These are phyloP conservation scores for Gremmenia infestans DNA, from an alignment of 2,329 filamentous ascomycete genomes.

Conservation along the genomic window DNA sequence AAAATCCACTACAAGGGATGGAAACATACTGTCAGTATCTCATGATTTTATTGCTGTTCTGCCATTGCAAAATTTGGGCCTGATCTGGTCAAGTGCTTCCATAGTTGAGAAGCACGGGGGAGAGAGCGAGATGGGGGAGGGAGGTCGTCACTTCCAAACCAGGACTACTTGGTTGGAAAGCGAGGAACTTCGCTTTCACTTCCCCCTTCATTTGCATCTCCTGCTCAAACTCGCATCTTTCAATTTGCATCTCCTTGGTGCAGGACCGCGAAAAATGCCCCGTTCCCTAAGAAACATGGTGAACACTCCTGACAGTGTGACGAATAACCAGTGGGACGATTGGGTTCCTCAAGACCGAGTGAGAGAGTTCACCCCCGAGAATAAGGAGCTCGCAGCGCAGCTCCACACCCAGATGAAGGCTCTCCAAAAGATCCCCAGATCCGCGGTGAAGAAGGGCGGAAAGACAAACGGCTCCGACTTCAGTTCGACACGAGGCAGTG, in stretches of 20 bases:
- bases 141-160: background rate
- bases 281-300: background rate
- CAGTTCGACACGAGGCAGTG: conserved; percentile 66
- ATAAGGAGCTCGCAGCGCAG: conserved; percentile 79
- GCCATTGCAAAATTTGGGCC: background rate
- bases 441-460: conserved; percentile 51
- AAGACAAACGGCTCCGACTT: conserved; percentile 49
- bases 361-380: conserved; percentile 90
- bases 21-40: conserved; percentile 78
- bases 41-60: background rate
- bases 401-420: conserved; percentile 61
- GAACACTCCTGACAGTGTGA: conserved; percentile 21
- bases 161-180: background rate
- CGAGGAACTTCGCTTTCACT: background rate
- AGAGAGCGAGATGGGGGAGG: too few species aligned
- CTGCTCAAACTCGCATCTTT: conserved; percentile 26
- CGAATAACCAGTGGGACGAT: conserved; percentile 75
- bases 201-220: background rate
- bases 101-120: conserved; percentile 10
- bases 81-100: conserved; percentile 3
- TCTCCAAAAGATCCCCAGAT: conserved; percentile 34
- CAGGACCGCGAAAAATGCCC: background rate
- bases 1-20: conserved; percentile 98
- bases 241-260: conserved; percentile 10
- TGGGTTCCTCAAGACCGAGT: conserved; percentile 94